A percentile compares a stretch with the other conserved stretches of the same genome.
Conservation (phyloP, 2,329 filamentous ascomycete genomes). For the Beauveria sp. region DNA sequence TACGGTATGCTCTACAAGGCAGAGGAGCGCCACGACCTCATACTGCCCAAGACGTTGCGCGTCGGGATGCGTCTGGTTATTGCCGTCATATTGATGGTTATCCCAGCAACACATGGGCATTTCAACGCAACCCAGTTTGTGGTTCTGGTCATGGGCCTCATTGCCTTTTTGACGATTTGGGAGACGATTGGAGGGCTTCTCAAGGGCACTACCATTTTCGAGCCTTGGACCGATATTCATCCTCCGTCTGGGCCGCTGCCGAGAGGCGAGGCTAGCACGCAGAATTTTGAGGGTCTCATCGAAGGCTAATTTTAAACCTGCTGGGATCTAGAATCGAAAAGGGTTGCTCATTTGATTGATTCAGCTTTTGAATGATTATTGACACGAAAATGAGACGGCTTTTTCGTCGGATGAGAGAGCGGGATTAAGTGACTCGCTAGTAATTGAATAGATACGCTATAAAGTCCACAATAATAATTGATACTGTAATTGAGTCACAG, state of each 20-base stretch:
- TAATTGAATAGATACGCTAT: neutral
- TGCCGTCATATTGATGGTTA: conserved; percentile 24
- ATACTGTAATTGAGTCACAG: conserved; percentile 4
- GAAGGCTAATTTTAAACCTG: neutral
- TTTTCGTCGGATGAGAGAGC: neutral
- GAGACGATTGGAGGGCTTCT: conserved; percentile 32
- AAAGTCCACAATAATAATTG: neutral
- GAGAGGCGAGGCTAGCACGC: conserved; percentile 12
- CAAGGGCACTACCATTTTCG: conserved; percentile 23
- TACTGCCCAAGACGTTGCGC: conserved; percentile 27
- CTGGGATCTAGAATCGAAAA: accelerated
- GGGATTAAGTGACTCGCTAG: neutral
- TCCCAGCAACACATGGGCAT: conserved; percentile 28
- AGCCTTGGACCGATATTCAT: conserved; percentile 25
- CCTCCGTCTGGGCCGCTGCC: conserved; percentile 17
- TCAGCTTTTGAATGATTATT: no score
- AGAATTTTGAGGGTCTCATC: conserved; percentile 13
- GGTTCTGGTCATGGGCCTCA: conserved; percentile 34
- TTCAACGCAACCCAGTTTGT: conserved; percentile 28
- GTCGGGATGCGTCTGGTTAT: conserved; percentile 27
- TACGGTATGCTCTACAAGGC: conserved; percentile 34
- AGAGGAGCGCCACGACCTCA: conserved; percentile 26
- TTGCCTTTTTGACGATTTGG: conserved; percentile 35
- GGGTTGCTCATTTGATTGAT: neutral
- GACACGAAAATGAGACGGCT: neutral